phyloP scores from a whole-genome alignment of 441 rosid species.

The Hura crepitans region DNA sequence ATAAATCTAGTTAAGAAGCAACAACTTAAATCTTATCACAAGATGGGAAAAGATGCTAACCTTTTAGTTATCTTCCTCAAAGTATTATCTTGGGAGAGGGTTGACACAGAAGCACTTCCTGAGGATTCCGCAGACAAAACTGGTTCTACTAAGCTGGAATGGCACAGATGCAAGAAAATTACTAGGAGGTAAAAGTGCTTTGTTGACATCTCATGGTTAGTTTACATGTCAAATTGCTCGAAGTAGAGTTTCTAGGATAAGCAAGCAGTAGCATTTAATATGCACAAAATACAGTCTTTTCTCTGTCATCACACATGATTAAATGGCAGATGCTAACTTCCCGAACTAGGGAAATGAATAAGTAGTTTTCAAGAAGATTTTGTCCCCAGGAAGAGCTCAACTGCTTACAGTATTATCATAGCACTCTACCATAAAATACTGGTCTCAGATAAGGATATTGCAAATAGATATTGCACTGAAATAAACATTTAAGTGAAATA shows the following conservation, averaged over 20 bases:
- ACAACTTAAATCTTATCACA: background rate
- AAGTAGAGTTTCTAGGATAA: background rate
- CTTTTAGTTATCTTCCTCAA: constrained; percentile 43
- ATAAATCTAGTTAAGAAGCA: constrained; percentile 9
- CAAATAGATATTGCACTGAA: background rate
- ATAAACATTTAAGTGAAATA: background rate
- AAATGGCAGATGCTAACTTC: background rate
- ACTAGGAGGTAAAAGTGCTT: background rate
- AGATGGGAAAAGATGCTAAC: constrained; percentile 36
- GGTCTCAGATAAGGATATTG: background rate
- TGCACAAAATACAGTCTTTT: background rate
- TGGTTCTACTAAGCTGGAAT: constrained; percentile 28
- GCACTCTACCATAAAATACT: background rate
- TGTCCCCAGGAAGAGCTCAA: background rate
- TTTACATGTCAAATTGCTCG: background rate
- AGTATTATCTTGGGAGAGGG: constrained; percentile 38
- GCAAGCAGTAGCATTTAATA: no score
- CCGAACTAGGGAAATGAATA: background rate
- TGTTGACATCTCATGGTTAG: background rate
- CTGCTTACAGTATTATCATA: background rate
- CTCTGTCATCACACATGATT: background rate
- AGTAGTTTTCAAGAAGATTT: no score
- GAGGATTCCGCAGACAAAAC: constrained; percentile 27
- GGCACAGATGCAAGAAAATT: constrained; percentile 8
- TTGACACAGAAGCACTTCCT: constrained; percentile 37